Percentiles rank a stretch among this genome's conserved stretches.
These are phyloP conservation scores for Arthonia radiata DNA, from an alignment of 495 filamentous ascomycete species.

Conservation along the genomic window DNA sequence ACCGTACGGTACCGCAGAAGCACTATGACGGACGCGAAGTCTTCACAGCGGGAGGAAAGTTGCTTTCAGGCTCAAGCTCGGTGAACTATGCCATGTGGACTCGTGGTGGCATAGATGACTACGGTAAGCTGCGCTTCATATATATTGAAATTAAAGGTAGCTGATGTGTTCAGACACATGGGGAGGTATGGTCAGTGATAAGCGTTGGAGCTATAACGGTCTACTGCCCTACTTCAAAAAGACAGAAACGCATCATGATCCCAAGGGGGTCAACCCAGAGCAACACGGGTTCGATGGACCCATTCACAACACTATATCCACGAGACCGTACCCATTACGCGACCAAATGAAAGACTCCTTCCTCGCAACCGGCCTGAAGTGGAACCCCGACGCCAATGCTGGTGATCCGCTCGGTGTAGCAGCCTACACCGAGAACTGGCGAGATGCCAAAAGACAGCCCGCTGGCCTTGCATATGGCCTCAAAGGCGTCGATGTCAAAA, in stretches of 20 bases:
- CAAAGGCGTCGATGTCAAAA: not conserved
- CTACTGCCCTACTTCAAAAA: conserved; percentile 14
- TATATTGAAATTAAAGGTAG: too few species aligned
- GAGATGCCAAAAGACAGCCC: conserved; percentile 8
- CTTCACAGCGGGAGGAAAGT: conserved; percentile 13
- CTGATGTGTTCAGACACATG: too few species aligned
- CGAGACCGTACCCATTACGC: conserved; percentile 13
- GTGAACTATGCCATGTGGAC: conserved; percentile 17
- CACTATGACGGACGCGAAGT: conserved; percentile 8
- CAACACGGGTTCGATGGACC: conserved; percentile 10
- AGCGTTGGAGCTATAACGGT: conserved; percentile 14
- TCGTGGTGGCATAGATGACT: conserved; percentile 14
- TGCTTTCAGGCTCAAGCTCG: conserved; percentile 13
- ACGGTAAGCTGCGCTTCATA: too few species aligned
- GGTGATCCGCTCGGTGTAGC: conserved; percentile 3
- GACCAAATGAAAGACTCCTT: conserved; percentile 7
- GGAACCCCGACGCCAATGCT: conserved; percentile 1
- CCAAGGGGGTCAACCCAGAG: conserved; percentile 4
- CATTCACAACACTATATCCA: conserved; percentile 9
- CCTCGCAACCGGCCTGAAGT: conserved; percentile 1
- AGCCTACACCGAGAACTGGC: conserved; percentile 1
- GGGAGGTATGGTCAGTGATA: conserved; percentile 13
- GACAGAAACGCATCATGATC: conserved; percentile 10
- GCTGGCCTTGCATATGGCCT: conserved; percentile 2
- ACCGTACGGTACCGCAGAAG: conserved; percentile 12